Evolutionary conservation across 2,329 filamentous ascomycete species (phyloP).

Genomic region (Stemphylium vesicarium): DNA sequence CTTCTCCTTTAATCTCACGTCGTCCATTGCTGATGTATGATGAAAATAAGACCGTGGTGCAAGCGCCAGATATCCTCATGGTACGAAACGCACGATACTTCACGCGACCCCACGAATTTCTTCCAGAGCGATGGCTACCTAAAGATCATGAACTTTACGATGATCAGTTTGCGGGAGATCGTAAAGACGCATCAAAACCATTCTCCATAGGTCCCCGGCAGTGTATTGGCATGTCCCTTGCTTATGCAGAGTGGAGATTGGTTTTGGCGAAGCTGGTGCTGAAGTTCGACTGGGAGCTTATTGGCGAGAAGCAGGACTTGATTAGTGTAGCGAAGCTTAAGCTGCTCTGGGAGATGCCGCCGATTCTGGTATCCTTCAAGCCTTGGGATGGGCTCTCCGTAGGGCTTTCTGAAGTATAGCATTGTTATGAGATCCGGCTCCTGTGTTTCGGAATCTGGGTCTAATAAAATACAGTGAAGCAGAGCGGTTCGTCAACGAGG

Average conservation of each 20-base stretch:
- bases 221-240: conserved; percentile 20
- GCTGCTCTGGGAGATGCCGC: too few species aligned
- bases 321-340: too few species aligned
- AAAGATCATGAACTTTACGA: background rate
- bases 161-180: conserved; percentile 27
- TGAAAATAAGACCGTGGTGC: background rate
- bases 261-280: conserved; percentile 20
- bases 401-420: too few species aligned
- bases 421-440: too few species aligned
- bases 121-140: background rate
- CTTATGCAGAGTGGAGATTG: conserved; percentile 27
- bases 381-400: too few species aligned
- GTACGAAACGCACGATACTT: background rate
- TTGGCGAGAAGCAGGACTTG: too few species aligned
- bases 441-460: too few species aligned
- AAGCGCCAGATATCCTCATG: background rate
- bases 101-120: background rate
- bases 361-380: too few species aligned
- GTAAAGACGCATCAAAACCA: conserved; percentile 21
- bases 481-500: too few species aligned
- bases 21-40: too few species aligned
- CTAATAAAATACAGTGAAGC: too few species aligned
- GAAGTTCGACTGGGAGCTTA: conserved; percentile 12
- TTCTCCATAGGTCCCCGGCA: conserved; percentile 19
- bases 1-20: too few species aligned